A percentile compares a stretch with the other conserved stretches of the same genome.
Conservation (phyloP, 805 yeast genomes). For the Schwanniomyces pseudopolymorphus region DNA sequence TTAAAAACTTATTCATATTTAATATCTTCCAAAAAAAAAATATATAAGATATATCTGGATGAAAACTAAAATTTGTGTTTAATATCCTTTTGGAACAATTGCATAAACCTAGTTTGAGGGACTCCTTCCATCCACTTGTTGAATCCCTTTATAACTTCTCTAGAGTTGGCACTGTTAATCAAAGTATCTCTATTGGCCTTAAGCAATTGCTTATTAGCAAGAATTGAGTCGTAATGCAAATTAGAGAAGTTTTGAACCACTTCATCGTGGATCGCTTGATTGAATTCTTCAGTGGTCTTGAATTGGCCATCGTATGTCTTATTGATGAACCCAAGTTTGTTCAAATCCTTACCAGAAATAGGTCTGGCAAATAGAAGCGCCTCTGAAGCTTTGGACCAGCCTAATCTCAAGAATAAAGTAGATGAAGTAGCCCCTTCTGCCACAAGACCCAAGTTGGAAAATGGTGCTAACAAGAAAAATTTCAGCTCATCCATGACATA, state of each 20-base stretch:
- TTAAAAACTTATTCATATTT: too few relatives aligned
- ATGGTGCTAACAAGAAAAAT: constrained; percentile 67
- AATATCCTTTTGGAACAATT: constrained; percentile 52
- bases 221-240: constrained; percentile 44
- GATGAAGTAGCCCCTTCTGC: constrained; percentile 78
- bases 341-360: constrained; percentile 57
- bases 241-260: constrained; percentile 34
- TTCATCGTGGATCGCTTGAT: constrained; percentile 35
- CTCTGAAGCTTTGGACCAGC: constrained; percentile 70
- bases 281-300: constrained; percentile 40
- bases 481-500: constrained; percentile 61
- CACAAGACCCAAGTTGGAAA: constrained; percentile 78
- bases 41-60: neutral
- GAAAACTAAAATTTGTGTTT: constrained; percentile 61
- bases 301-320: constrained; percentile 47
- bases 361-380: constrained; percentile 71
- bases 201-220: constrained; percentile 41
- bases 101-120: constrained; percentile 67
- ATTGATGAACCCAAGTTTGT: constrained; percentile 59
- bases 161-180: constrained; percentile 52
- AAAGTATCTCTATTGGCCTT: constrained; percentile 37
- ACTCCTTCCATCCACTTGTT: constrained; percentile 68
- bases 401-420: constrained; percentile 67
- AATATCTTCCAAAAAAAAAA: too few relatives aligned
- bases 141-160: constrained; percentile 69